phyloP scores from a whole-genome alignment of 208 protist species.

The Balamuthia mandrillaris region DNA sequence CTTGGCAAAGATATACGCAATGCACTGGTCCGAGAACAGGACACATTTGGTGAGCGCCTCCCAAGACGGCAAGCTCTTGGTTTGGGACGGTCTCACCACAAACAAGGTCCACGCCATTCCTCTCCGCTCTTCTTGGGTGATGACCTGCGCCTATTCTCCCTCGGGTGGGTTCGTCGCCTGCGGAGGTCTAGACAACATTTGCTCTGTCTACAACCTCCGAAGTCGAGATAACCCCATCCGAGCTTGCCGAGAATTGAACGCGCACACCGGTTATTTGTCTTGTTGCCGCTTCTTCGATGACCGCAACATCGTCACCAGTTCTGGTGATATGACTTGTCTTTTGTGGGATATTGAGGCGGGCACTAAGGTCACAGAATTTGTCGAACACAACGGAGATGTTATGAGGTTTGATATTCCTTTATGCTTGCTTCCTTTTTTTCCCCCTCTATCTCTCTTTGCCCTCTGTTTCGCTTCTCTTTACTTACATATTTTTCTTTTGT shows the following conservation, averaged over 20 bases:
- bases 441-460: not conserved
- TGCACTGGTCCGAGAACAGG: slow-evolving; percentile 74
- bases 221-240: slow-evolving; percentile 32
- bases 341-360: slow-evolving; percentile 78
- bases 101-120: slow-evolving; percentile 77
- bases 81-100: slow-evolving; percentile 74
- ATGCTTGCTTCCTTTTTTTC: not conserved
- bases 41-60: slow-evolving; percentile 70
- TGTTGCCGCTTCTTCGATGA: slow-evolving; percentile 79
- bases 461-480: not conserved
- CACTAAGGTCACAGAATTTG: slow-evolving; percentile 58
- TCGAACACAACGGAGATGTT: slow-evolving; percentile 81
- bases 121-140: slow-evolving; percentile 66
- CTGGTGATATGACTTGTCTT: slow-evolving; percentile 73
- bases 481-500: not conserved
- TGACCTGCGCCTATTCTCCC: slow-evolving; percentile 70
- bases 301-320: slow-evolving; percentile 70
- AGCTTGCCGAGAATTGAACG: slow-evolving; percentile 57
- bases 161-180: slow-evolving; percentile 75
- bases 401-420: slow-evolving; percentile 60
- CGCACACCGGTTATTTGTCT: slow-evolving; percentile 73
- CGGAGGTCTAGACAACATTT: slow-evolving; percentile 82
- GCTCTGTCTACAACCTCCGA: slow-evolving; percentile 71
- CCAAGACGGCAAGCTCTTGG: slow-evolving; percentile 77
- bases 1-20: slow-evolving; percentile 77